Evolutionary conservation across 306 rosid genomes (phyloP).

Genomic region (Calophaca sinica): DNA sequence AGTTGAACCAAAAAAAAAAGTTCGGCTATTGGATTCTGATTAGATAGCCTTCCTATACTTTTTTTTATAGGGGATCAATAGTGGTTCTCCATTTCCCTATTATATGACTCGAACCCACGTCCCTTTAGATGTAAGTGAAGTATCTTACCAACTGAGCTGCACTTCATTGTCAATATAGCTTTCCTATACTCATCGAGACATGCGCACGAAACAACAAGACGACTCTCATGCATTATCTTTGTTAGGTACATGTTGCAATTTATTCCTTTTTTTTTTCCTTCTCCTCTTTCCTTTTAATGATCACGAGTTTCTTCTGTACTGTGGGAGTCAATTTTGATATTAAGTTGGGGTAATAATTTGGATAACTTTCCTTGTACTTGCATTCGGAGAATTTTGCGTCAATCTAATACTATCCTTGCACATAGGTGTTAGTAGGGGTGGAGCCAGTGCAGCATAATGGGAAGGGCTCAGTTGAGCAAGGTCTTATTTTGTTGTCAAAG

Average conservation of each 20-base stretch:
- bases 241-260: slow-evolving; percentile 66
- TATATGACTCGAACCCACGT: too few relatives aligned
- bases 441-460: too few relatives aligned
- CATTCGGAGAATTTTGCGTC: slow-evolving; percentile 31
- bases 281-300: not conserved
- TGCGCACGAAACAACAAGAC: slow-evolving; percentile 83
- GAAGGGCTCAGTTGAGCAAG: too few relatives aligned
- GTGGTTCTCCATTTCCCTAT: too few relatives aligned
- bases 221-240: slow-evolving; percentile 94
- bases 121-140: too few relatives aligned
- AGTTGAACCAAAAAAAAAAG: too few relatives aligned
- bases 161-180: too few relatives aligned
- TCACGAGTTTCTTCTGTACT: slow-evolving; percentile 14
- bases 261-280: slow-evolving; percentile 3
- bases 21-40: slow-evolving; percentile 82
- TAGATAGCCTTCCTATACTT: slow-evolving; percentile 97
- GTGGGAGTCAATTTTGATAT: too few relatives aligned
- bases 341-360: slow-evolving; percentile 23
- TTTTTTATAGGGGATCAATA: too few relatives aligned
- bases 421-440: slow-evolving; percentile 65
- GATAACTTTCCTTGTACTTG: slow-evolving; percentile 31
- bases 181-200: slow-evolving; percentile 81
- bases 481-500: too few relatives aligned
- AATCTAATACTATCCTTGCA: slow-evolving; percentile 35
- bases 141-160: too few relatives aligned